These are phyloP conservation scores for Aureobasidium leucospermi DNA, from an alignment of 2,329 filamentous ascomycete genomes.

Conservation along the genomic window DNA sequence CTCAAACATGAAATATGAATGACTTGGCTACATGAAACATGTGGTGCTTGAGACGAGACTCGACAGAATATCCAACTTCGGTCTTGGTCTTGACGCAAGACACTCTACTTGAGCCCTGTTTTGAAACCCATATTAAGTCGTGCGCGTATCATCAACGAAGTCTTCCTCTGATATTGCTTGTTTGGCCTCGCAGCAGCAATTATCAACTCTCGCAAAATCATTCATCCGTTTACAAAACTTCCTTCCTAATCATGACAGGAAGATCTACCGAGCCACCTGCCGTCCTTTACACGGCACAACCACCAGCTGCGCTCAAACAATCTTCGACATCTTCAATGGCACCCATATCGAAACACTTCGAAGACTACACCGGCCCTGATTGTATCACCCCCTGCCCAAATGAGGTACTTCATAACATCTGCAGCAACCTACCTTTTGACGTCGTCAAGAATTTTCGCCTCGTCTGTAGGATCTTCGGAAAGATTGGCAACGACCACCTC, in stretches of 20 bases:
- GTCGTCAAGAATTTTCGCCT: not conserved
- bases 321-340: not conserved
- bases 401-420: not conserved
- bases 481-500: not conserved
- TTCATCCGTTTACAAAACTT: too few species aligned
- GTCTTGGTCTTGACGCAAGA: not conserved
- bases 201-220: too few species aligned
- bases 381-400: not conserved
- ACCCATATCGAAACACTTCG: not conserved
- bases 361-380: not conserved
- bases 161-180: too few species aligned
- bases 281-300: too few species aligned
- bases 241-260: too few species aligned
- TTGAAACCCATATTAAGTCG: too few species aligned
- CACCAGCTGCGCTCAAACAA: too few species aligned
- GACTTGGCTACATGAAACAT: too few species aligned
- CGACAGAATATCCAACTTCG: not conserved
- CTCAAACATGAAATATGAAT: not conserved
- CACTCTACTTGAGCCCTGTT: too few species aligned
- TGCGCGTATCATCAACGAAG: too few species aligned
- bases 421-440: not conserved
- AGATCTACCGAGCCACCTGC: too few species aligned
- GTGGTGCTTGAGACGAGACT: not conserved
- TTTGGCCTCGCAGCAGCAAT: too few species aligned
- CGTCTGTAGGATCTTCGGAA: not conserved